Evolutionary conservation across 345 rosid genomes (phyloP).

Genomic region (Limnanthes douglasii): DNA sequence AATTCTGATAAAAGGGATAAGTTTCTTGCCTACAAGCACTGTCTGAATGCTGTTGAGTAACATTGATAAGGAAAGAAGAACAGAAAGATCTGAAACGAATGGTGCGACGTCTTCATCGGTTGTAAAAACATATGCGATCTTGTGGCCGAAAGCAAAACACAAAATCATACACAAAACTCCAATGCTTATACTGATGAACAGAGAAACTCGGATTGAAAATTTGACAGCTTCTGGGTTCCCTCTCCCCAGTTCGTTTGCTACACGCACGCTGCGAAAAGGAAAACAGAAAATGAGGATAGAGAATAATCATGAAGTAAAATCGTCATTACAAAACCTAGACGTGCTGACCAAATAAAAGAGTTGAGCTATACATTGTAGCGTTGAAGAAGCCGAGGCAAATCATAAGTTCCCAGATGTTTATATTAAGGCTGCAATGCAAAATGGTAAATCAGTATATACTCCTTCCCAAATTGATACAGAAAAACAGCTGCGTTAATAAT

Average conservation of each 20-base stretch:
- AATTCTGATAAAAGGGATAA: too few species aligned
- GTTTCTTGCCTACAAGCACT: constrained; percentile 24
- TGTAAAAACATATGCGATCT: constrained; percentile 14
- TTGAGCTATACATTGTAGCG: constrained; percentile 22
- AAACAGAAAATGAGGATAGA: background rate
- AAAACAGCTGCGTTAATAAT: too few species aligned
- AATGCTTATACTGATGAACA: constrained; percentile 6
- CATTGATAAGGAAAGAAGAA: constrained; percentile 18
- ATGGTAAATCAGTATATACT: too few species aligned
- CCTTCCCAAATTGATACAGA: too few species aligned
- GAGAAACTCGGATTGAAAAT: constrained; percentile 14
- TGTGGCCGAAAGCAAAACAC: constrained; percentile 10
- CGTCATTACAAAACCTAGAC: too few species aligned
- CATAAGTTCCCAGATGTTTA: constrained; percentile 39
- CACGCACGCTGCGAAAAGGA: constrained; percentile 12
- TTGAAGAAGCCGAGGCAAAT: constrained; percentile 40
- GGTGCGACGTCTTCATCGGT: constrained; percentile 10
- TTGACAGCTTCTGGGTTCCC: constrained; percentile 20
- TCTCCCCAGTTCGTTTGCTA: constrained; percentile 26
- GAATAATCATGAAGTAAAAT: too few species aligned
- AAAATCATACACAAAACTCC: constrained; percentile 16
- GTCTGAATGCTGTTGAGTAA: constrained; percentile 19
- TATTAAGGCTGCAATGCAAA: constrained; percentile 27
- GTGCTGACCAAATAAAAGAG: too few species aligned
- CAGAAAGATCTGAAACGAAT: constrained; percentile 14